These are phyloP conservation scores for Tetracladium setigerum DNA, from an alignment of 495 filamentous ascomycete genomes.

Conservation along the genomic window DNA sequence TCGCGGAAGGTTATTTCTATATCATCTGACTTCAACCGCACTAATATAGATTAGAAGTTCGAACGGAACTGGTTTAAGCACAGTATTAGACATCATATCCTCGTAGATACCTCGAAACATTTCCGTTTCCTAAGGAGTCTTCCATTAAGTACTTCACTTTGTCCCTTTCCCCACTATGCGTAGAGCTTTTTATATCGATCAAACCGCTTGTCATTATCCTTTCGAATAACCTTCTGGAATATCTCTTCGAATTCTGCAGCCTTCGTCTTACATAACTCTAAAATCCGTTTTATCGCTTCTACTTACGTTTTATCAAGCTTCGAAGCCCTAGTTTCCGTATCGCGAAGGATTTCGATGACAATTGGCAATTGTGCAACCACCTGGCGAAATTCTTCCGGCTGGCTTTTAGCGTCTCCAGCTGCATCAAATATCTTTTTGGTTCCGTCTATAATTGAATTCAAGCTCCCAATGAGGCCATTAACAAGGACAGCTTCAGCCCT, in stretches of 20 bases:
- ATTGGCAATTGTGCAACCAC: constrained; percentile 14
- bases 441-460: constrained; percentile 16
- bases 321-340: background rate
- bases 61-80: too few species aligned
- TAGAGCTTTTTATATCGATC: constrained; percentile 6
- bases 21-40: too few species aligned
- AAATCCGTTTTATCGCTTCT: constrained; percentile 1
- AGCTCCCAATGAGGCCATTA: constrained; percentile 11
- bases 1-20: too few species aligned
- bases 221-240: constrained; percentile 12
- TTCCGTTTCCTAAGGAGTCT: too few species aligned
- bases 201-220: background rate
- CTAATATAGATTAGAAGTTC: too few species aligned
- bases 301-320: background rate
- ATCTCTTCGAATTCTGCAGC: constrained; percentile 6
- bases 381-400: constrained; percentile 18
- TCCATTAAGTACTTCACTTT: constrained; percentile 17
- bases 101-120: constrained; percentile 17
- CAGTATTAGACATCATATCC: too few species aligned
- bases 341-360: constrained; percentile 7
- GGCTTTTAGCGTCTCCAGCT: constrained; percentile 8
- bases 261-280: constrained; percentile 12
- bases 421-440: constrained; percentile 15
- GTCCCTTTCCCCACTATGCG: constrained; percentile 7
- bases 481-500: constrained; percentile 9